These are phyloP conservation scores for Monilinia fructicola DNA, from an alignment of 2,329 filamentous ascomycete species.

Conservation along the genomic window DNA sequence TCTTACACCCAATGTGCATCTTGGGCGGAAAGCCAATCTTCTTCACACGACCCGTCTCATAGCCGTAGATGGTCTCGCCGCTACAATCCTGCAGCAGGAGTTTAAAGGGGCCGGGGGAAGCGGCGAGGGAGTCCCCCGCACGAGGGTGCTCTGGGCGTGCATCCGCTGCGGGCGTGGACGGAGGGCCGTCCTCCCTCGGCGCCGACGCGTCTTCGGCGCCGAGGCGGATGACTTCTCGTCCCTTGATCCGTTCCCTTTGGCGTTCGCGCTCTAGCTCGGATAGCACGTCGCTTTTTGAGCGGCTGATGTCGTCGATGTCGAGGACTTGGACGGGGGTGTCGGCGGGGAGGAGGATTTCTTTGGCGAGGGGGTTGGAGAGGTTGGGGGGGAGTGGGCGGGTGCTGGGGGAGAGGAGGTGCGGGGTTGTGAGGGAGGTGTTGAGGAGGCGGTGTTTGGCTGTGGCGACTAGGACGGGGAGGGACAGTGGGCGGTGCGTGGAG, in stretches of 20 bases:
- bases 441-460: conserved; percentile 81
- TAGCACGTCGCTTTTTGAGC: conserved; percentile 81
- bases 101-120: conserved; percentile 62
- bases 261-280: conserved; percentile 75
- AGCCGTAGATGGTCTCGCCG: conserved; percentile 66
- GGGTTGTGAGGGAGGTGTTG: conserved; percentile 69
- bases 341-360: conserved; percentile 56
- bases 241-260: conserved; percentile 70
- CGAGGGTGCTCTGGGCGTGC: too few relatives aligned
- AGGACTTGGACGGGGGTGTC: conserved; percentile 78
- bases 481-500: conserved; percentile 35
- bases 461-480: conserved; percentile 55
- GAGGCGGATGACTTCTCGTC: conserved; percentile 78
- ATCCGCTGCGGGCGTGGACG: too few relatives aligned
- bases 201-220: conserved; percentile 46
- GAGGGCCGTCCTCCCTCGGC: too few relatives aligned
- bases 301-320: conserved; percentile 79
- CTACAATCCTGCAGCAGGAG: conserved; percentile 77
- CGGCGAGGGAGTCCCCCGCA: too few relatives aligned
- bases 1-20: conserved; percentile 77
- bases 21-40: conserved; percentile 58
- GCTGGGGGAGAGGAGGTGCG: conserved; percentile 50
- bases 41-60: conserved; percentile 67
- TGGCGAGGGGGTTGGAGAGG: conserved; percentile 46
- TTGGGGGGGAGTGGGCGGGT: conserved; percentile 56